Evolutionary conservation across 1,139 yeast species (phyloP).

Genomic region (Suhomyces yuchorum): DNA sequence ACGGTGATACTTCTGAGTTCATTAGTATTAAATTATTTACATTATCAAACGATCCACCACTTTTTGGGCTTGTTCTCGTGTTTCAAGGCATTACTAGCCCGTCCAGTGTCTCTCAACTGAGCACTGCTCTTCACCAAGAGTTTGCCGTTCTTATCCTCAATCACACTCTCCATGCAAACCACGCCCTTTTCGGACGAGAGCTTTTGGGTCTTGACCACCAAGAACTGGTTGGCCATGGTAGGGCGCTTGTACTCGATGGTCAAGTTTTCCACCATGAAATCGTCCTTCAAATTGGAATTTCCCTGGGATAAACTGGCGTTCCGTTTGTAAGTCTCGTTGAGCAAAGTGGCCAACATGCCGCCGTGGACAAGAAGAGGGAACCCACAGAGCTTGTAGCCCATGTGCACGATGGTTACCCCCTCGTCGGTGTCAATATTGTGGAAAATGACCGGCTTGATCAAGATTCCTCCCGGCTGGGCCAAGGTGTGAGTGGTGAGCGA

Average conservation of each 20-base stretch:
- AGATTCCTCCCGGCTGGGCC: conserved; percentile 72
- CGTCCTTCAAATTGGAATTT: conserved; percentile 38
- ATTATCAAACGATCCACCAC: conserved; percentile 2
- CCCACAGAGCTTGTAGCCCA: conserved; percentile 81
- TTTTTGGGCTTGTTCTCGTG: neutral
- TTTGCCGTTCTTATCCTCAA: conserved; percentile 40
- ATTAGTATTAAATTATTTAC: neutral
- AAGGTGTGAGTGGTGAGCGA: conserved; percentile 37
- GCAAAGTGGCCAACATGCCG: conserved; percentile 79
- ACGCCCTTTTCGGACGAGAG: conserved; percentile 31
- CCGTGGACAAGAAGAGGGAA: conserved; percentile 90
- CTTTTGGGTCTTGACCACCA: conserved; percentile 59
- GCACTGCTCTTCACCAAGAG: conserved; percentile 43
- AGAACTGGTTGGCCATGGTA: conserved; percentile 76
- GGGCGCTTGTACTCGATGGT: conserved; percentile 68
- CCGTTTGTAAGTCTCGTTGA: conserved; percentile 72
- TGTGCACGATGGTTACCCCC: conserved; percentile 68
- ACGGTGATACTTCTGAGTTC: neutral
- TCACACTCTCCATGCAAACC: conserved; percentile 30
- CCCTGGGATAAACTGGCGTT: conserved; percentile 48
- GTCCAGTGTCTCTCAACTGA: conserved; percentile 41
- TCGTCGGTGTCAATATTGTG: conserved; percentile 59
- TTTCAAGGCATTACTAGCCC: conserved; percentile 25
- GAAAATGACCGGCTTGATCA: conserved; percentile 72
- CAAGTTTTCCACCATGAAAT: conserved; percentile 52